Evolutionary conservation across 2,329 filamentous ascomycete species (phyloP).

Genomic region (Setomelanomma holmii): DNA sequence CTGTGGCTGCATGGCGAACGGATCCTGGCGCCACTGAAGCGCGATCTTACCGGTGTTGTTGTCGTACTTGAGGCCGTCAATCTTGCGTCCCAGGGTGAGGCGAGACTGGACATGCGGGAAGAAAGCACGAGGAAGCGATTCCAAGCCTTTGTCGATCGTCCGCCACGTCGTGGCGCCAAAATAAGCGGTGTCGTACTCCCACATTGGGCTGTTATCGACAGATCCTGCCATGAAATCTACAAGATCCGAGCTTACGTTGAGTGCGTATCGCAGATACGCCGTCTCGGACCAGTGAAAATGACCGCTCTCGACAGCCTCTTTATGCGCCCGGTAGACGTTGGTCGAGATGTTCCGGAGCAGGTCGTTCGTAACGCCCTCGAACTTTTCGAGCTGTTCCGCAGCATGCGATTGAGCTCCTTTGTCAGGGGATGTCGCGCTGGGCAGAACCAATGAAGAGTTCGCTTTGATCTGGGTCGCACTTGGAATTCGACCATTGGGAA

Average conservation of each 20-base stretch:
- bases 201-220: conserved; percentile 55
- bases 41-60: conserved; percentile 61
- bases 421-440: conserved; percentile 22
- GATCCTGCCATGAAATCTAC: conserved; percentile 52
- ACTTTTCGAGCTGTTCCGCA: conserved; percentile 26
- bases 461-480: conserved; percentile 37
- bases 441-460: conserved; percentile 31
- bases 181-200: conserved; percentile 61
- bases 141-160: conserved; percentile 70
- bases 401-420: conserved; percentile 26
- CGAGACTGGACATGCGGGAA: conserved; percentile 65
- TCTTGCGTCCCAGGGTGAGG: conserved; percentile 63
- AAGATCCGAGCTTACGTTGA: conserved; percentile 64
- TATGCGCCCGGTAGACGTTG: conserved; percentile 62
- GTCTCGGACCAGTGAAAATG: conserved; percentile 72
- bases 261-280: conserved; percentile 66
- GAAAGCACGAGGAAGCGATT: conserved; percentile 68
- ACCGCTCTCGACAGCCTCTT: conserved; percentile 60
- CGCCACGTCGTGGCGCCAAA: conserved; percentile 66
- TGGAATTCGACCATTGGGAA: conserved; percentile 45
- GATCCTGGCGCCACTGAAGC: conserved; percentile 63
- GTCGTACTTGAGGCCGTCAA: conserved; percentile 65
- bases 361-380: conserved; percentile 26
- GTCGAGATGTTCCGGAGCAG: conserved; percentile 50
- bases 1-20: conserved; percentile 51